Percentiles rank a stretch among this genome's conserved stretches.
These are phyloP conservation scores for Aspergillus ostianus DNA, from an alignment of 495 filamentous ascomycete species.

Conservation along the genomic window DNA sequence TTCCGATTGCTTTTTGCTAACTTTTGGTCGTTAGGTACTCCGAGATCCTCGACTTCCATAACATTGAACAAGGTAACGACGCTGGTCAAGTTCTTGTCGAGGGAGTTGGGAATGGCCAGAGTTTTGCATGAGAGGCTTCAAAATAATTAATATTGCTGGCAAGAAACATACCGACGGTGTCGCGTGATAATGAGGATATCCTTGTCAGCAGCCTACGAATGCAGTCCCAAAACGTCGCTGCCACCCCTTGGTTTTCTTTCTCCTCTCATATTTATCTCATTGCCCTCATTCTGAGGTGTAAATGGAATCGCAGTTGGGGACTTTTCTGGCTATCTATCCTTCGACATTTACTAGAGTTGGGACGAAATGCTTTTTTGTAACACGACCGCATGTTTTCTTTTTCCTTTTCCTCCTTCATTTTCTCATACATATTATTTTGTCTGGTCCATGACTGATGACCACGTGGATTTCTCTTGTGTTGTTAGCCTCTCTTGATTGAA, in stretches of 20 bases:
- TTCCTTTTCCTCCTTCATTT: neutral
- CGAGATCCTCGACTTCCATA: conserved; percentile 98
- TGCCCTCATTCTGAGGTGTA: conserved; percentile 4
- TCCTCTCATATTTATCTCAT: conserved; percentile 6
- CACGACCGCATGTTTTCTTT: neutral
- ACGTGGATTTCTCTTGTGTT: neutral
- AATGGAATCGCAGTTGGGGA: neutral
- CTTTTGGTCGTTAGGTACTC: conserved; percentile 71
- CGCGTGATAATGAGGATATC: conserved; percentile 20
- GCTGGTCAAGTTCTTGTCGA: conserved; percentile 36
- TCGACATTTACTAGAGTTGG: neutral
- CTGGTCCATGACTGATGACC: conserved; percentile 1
- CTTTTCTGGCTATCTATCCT: neutral
- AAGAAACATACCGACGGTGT: conserved; percentile 14
- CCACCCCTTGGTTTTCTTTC: neutral
- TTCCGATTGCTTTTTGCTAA: conserved; percentile 16
- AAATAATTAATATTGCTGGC: conserved; percentile 1
- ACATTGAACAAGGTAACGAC: conserved; percentile 66
- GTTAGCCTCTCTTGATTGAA: neutral
- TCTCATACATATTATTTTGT: neutral
- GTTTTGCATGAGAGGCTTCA: conserved; percentile 27
- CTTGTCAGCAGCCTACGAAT: conserved; percentile 14
- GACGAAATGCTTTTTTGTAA: neutral
- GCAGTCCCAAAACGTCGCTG: neutral
- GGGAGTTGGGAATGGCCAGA: conserved; percentile 33